Evolutionary conservation across 1,284 basidiomycete species (phyloP).

Genomic region (Neotropicomus parvogracilis): DNA sequence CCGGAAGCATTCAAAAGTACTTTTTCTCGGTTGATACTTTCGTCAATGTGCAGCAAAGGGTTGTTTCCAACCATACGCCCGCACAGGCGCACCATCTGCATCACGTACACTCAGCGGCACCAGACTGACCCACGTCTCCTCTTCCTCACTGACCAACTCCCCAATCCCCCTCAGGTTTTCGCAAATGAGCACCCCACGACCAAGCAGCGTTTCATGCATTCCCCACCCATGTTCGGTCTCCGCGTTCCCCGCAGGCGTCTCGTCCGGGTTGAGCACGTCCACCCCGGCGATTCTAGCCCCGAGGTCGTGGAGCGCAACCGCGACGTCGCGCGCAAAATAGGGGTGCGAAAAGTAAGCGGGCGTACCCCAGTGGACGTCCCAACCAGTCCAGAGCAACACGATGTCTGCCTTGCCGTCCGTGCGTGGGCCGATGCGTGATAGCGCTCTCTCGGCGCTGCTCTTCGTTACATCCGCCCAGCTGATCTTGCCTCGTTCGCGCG

Average conservation of each 20-base stretch:
- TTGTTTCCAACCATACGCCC: constrained; percentile 53
- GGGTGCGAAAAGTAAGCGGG: constrained; percentile 59
- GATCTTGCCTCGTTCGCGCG: constrained; percentile 44
- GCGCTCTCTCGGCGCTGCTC: background rate
- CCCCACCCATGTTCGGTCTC: constrained; percentile 27
- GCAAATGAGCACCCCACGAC: constrained; percentile 56
- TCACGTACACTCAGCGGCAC: constrained; percentile 54
- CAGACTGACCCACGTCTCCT: constrained; percentile 47
- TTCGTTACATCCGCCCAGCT: constrained; percentile 43
- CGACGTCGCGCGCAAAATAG: constrained; percentile 53
- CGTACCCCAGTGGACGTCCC: constrained; percentile 54
- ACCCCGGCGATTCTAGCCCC: constrained; percentile 57
- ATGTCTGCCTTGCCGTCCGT: constrained; percentile 38
- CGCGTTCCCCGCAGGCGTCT: constrained; percentile 38
- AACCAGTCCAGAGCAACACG: constrained; percentile 55
- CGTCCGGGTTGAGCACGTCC: constrained; percentile 64
- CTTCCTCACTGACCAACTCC: constrained; percentile 27
- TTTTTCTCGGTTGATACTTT: no score
- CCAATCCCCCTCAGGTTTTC: constrained; percentile 61
- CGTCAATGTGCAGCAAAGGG: background rate
- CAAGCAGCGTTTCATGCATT: constrained; percentile 56
- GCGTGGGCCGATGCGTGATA: constrained; percentile 26
- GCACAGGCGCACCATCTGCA: constrained; percentile 63
- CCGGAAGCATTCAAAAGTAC: no score
- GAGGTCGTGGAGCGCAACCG: constrained; percentile 42